Conservation (phyloP, 352 stramenopile genomes). For the Phytopythium chamaehyphon region DNA sequence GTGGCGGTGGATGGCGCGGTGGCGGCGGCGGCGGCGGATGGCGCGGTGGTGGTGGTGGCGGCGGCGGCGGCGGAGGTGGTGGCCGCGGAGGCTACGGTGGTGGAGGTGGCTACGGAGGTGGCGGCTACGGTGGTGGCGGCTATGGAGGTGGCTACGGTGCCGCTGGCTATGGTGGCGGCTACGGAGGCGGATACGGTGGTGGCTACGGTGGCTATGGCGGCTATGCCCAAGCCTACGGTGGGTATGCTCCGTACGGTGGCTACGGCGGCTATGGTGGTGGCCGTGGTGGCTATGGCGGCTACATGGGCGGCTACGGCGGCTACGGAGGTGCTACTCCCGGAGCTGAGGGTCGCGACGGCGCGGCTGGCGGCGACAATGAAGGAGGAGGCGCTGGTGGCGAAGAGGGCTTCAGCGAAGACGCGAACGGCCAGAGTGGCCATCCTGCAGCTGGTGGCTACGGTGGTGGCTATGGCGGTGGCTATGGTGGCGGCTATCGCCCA, state of each 20-base stretch:
- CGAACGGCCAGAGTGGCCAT: slow-evolving; percentile 10
- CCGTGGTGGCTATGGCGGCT: slow-evolving; percentile 18
- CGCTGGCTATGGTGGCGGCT: slow-evolving; percentile 25
- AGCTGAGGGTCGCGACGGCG: slow-evolving; percentile 28
- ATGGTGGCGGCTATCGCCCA: slow-evolving; percentile 46
- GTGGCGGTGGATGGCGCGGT: slow-evolving; percentile 19
- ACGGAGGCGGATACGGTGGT: slow-evolving; percentile 26
- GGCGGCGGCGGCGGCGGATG: slow-evolving; percentile 17
- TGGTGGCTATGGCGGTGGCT: slow-evolving; percentile 24
- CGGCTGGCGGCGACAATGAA: slow-evolving; percentile 26
- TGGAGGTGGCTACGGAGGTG: slow-evolving; percentile 28
- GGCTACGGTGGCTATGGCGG: slow-evolving; percentile 22
- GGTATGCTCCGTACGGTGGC: slow-evolving; percentile 22
- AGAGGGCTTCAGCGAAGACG: slow-evolving; percentile 25
- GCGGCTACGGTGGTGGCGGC: slow-evolving; percentile 20
- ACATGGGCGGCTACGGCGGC: slow-evolving; percentile 23
- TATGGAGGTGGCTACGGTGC: slow-evolving; percentile 30
- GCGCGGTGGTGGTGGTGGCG: slow-evolving; percentile 15
- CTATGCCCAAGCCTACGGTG: slow-evolving; percentile 28
- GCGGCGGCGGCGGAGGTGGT: slow-evolving; percentile 26
- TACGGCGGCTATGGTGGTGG: slow-evolving; percentile 47
- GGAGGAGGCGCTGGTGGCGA: slow-evolving; percentile 26
- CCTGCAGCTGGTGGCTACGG: slow-evolving; percentile 1
- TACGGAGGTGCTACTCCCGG: slow-evolving; percentile 25
- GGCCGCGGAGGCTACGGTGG: slow-evolving; percentile 27